These are phyloP conservation scores for Scopulariopsis brevicaulis DNA, from an alignment of 2,329 filamentous ascomycete genomes.

Conservation along the genomic window DNA sequence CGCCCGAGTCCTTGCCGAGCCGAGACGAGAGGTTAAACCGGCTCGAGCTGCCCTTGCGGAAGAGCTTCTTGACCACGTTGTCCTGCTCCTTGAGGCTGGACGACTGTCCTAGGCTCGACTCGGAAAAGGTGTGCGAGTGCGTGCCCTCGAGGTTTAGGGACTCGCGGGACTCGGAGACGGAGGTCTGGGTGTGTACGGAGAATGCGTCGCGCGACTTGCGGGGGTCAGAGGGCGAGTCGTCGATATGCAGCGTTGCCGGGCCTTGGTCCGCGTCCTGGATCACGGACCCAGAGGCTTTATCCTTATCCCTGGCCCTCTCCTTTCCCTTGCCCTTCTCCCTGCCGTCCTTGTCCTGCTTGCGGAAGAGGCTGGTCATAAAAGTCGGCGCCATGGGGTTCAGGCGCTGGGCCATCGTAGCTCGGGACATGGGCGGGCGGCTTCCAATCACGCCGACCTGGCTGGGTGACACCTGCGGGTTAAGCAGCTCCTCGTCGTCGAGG, in stretches of 20 bases:
- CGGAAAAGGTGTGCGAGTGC: conserved; percentile 45
- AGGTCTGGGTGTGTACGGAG: conserved; percentile 46
- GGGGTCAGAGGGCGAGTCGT: conserved; percentile 37
- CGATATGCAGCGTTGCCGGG: conserved; percentile 15
- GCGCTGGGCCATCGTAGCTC: conserved; percentile 37
- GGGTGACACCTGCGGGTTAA: conserved; percentile 38
- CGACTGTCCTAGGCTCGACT: conserved; percentile 25
- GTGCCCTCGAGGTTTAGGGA: conserved; percentile 43
- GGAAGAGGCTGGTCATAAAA: conserved; percentile 65
- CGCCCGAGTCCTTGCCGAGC: conserved; percentile 38
- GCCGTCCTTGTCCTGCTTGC: conserved; percentile 25
- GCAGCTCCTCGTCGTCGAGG: conserved; percentile 42
- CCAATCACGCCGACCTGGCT: conserved; percentile 65
- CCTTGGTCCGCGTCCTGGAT: conserved; percentile 10
- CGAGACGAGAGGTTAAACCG: conserved; percentile 53
- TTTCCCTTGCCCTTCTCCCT: conserved; percentile 17
- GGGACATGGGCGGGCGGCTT: conserved; percentile 49
- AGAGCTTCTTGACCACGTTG: conserved; percentile 47
- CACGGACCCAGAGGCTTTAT: conserved; percentile 21
- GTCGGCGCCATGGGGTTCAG: conserved; percentile 85
- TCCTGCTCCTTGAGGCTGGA: conserved; percentile 35
- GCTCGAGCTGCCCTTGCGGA: conserved; percentile 54
- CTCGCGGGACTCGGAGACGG: conserved; percentile 48
- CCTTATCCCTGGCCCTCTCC: conserved; percentile 21
- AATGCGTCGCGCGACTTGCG: conserved; percentile 44